A percentile compares a stretch with the other conserved stretches of the same genome.
Conservation (phyloP, 2,329 filamentous ascomycete species). For the Rugonectria rugulosa region DNA sequence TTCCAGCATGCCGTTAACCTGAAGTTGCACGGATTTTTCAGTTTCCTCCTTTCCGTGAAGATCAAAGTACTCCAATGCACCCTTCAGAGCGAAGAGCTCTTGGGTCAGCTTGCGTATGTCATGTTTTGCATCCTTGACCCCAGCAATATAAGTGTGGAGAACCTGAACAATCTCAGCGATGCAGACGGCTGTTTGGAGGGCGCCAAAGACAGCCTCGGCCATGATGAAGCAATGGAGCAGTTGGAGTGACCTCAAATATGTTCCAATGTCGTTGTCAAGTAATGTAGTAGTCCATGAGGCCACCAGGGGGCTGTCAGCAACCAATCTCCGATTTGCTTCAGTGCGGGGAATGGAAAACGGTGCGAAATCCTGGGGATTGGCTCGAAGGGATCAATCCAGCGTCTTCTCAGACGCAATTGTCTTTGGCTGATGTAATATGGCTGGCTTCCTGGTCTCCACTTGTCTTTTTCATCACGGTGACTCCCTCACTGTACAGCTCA, state of each 20-base stretch:
- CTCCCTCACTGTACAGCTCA: no score
- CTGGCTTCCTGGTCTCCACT: no score
- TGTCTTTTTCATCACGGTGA: no score
- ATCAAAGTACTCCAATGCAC: conserved; percentile 31
- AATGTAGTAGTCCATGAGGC: no score
- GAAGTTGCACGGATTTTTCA: background rate
- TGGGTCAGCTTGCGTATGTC: conserved; percentile 34
- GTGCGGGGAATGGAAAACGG: no score
- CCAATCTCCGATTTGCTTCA: no score
- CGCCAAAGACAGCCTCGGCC: conserved; percentile 27
- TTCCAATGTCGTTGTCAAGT: no score
- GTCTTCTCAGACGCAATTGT: no score
- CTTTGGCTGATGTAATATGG: no score
- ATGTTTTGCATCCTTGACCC: conserved; percentile 33
- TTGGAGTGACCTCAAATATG: background rate
- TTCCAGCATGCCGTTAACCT: conserved; percentile 22
- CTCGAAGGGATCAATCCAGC: no score
- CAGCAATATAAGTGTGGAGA: conserved; percentile 27
- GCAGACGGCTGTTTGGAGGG: conserved; percentile 28
- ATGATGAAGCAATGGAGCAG: conserved; percentile 8
- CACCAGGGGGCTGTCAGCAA: no score
- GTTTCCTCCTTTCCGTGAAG: conserved; percentile 3
- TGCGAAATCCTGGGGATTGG: no score
- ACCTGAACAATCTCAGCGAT: conserved; percentile 28
- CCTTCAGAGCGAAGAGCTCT: conserved; percentile 37